Evolutionary conservation across 352 stramenopile genomes (phyloP).

Genomic region (Hyphochytrium catenoides): DNA sequence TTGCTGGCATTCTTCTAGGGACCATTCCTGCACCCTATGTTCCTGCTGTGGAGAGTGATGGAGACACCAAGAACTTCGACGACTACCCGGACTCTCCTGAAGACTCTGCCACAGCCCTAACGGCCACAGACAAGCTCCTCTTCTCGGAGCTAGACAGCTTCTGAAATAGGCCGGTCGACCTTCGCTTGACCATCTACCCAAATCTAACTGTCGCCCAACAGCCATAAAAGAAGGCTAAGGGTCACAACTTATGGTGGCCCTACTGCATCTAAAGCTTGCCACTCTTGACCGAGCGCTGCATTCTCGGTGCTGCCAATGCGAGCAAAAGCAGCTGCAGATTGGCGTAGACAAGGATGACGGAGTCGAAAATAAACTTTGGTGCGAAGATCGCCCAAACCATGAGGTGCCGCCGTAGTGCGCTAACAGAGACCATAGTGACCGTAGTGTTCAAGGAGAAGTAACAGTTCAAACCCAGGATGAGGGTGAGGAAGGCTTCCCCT

Average conservation of each 20-base stretch:
- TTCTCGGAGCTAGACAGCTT: conserved; percentile 65
- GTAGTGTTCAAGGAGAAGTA: conserved; percentile 28
- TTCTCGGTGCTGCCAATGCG: too few relatives aligned
- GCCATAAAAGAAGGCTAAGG: too few relatives aligned
- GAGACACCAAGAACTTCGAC: conserved; percentile 78
- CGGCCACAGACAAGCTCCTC: conserved; percentile 43
- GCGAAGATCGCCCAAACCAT: conserved; percentile 82
- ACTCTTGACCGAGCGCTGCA: too few relatives aligned
- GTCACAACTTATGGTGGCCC: too few relatives aligned
- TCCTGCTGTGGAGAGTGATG: conserved; percentile 42
- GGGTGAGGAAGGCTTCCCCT: conserved; percentile 7
- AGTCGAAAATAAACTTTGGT: conserved; percentile 67
- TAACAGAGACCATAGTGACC: conserved; percentile 55
- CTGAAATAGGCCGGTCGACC: too few relatives aligned
- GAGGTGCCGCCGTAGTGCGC: conserved; percentile 52
- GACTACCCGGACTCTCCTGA: conserved; percentile 70
- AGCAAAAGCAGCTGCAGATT: conserved; percentile 21
- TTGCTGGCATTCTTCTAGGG: too few relatives aligned
- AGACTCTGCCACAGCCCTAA: conserved; percentile 51
- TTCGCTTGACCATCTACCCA: too few relatives aligned
- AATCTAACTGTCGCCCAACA: too few relatives aligned
- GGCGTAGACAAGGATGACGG: conserved; percentile 23
- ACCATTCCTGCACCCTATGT: too few relatives aligned
- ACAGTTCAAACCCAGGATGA: too few relatives aligned
- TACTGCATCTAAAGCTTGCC: too few relatives aligned